Percentiles rank a stretch among this genome's conserved stretches.
phyloP scores from a whole-genome alignment of 1,284 basidiomycete genomes.

The Apiotrichum akiyoshidainum region DNA sequence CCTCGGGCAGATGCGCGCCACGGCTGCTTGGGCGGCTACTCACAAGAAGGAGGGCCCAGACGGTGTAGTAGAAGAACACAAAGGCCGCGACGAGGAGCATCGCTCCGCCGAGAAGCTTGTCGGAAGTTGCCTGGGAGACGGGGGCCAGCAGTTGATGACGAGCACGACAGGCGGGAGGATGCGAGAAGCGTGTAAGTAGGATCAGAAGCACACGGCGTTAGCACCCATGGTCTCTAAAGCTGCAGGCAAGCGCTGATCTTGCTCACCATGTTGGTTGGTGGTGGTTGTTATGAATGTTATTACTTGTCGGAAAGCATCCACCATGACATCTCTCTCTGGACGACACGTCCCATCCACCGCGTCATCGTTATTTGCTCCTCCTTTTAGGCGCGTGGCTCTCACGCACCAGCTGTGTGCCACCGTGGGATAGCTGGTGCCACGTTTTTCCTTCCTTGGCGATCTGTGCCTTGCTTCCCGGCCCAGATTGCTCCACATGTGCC shows the following conservation, averaged over 20 bases:
- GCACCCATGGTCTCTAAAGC: background rate
- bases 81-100: conserved; percentile 74
- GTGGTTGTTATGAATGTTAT: background rate
- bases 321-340: background rate
- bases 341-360: too few species aligned
- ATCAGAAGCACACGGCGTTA: background rate
- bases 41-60: conserved; percentile 83
- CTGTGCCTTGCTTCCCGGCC: too few species aligned
- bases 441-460: too few species aligned
- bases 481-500: too few species aligned
- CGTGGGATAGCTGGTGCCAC: background rate
- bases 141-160: background rate
- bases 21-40: too few species aligned
- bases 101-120: conserved; percentile 71
- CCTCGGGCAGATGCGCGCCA: too few species aligned
- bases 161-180: background rate
- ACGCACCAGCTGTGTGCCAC: too few species aligned
- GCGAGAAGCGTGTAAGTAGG: background rate
- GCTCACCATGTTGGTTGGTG: background rate
- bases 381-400: too few species aligned
- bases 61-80: conserved; percentile 84
- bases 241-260: background rate
- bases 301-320: background rate
- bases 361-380: too few species aligned
- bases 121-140: conserved; percentile 63